These are phyloP conservation scores for Macrocystidia cucumis DNA, from an alignment of 1,284 basidiomycete species.

Conservation along the genomic window DNA sequence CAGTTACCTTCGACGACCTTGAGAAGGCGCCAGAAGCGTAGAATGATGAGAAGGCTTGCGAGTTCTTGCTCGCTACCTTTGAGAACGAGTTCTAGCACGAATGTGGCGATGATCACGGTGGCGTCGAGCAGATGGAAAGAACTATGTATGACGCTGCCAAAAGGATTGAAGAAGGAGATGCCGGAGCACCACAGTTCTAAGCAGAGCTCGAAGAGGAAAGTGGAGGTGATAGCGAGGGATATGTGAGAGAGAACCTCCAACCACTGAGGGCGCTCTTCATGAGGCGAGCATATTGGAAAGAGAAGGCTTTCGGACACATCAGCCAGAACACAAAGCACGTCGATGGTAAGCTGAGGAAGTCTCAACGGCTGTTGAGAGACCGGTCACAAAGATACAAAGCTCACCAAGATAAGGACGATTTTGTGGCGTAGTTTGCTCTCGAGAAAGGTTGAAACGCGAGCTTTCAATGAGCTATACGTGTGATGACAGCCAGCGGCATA, in stretches of 20 bases:
- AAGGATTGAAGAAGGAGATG: constrained; percentile 47
- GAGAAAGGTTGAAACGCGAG: no score
- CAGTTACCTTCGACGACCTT: constrained; percentile 68
- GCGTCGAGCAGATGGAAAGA: constrained; percentile 68
- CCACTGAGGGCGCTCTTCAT: constrained; percentile 44
- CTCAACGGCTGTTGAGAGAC: no score
- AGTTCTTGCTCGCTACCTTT: constrained; percentile 63
- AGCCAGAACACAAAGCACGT: constrained; percentile 57
- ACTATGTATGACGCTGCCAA: constrained; percentile 40
- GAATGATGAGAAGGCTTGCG: constrained; percentile 56
- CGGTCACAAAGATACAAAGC: no score
- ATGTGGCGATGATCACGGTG: constrained; percentile 60
- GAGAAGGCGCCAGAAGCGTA: constrained; percentile 73
- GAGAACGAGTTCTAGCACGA: constrained; percentile 61
- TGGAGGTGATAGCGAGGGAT: constrained; percentile 58
- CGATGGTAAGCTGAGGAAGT: constrained; percentile 62
- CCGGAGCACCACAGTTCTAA: constrained; percentile 61
- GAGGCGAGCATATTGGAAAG: constrained; percentile 37
- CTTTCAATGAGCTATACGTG: no score
- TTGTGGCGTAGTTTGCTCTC: constrained; percentile 50
- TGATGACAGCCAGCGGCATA: no score
- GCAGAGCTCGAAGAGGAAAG: constrained; percentile 75
- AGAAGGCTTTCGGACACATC: constrained; percentile 67
- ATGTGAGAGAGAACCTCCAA: constrained; percentile 52
- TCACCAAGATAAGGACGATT: constrained; percentile 52